phyloP scores from a whole-genome alignment of 257 asterid genomes.

The Solanum chilense region DNA sequence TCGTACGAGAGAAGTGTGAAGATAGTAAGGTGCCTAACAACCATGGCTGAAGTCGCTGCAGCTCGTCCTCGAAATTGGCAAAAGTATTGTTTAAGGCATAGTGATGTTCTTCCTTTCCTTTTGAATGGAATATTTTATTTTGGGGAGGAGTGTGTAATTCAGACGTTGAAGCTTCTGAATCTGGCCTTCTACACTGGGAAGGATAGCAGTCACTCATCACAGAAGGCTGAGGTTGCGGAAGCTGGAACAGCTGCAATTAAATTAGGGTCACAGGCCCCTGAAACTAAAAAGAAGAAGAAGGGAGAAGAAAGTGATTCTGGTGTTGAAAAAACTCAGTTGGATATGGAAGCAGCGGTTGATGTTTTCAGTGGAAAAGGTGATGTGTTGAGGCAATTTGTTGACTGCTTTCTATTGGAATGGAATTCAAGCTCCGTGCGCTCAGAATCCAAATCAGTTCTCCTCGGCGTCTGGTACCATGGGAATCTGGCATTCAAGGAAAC shows the following conservation, averaged over 20 bases:
- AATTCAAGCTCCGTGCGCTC: constrained; percentile 84
- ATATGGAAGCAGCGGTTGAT: constrained; percentile 79
- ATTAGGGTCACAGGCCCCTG: constrained; percentile 55
- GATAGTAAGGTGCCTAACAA: constrained; percentile 78
- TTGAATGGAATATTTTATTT: constrained; percentile 75
- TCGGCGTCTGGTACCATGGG: constrained; percentile 94
- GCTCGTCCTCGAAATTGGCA: constrained; percentile 99
- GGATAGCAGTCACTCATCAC: constrained; percentile 50
- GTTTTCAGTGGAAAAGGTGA: constrained; percentile 70
- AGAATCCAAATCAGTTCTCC: constrained; percentile 80
- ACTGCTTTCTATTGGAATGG: constrained; percentile 89
- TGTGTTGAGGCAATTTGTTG: constrained; percentile 69
- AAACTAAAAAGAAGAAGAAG: constrained; percentile 86
- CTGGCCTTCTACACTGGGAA: constrained; percentile 89
- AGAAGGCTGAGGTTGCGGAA: constrained; percentile 74
- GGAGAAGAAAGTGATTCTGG: constrained; percentile 78
- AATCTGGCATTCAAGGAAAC: constrained; percentile 68
- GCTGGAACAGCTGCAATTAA: constrained; percentile 44
- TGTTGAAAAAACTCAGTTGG: constrained; percentile 74
- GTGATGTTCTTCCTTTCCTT: constrained; percentile 68
- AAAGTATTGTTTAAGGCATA: constrained; percentile 82
- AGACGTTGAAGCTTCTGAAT: constrained; percentile 76
- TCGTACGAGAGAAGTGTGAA: constrained; percentile 95
- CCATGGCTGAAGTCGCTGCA: constrained; percentile 89
- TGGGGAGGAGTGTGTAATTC: constrained; percentile 91